Evolutionary conservation across 164 flowering plant genomes (phyloP).

Genomic region (Saururus chinensis): DNA sequence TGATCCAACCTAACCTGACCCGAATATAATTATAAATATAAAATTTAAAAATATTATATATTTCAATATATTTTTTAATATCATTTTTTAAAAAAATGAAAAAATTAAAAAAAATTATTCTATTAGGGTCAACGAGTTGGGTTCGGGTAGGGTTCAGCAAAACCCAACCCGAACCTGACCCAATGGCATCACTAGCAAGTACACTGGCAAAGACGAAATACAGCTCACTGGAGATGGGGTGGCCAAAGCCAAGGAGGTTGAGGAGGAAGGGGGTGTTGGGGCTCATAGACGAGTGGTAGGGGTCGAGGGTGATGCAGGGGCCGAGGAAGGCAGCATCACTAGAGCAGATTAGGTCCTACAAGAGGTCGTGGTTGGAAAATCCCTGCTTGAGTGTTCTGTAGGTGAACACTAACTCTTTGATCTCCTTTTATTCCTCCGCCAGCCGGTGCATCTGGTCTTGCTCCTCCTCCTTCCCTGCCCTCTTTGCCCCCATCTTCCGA

Average conservation of each 20-base stretch:
- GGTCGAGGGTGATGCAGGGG: conserved; percentile 23
- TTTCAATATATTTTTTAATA: too few species aligned
- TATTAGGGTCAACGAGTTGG: too few species aligned
- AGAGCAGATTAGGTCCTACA: conserved; percentile 38
- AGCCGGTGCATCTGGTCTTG: too few species aligned
- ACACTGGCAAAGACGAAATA: conserved; percentile 52
- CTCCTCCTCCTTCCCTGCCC: too few species aligned
- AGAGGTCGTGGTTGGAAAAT: conserved; percentile 63
- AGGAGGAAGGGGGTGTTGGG: conserved; percentile 73
- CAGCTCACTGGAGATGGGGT: conserved; percentile 56
- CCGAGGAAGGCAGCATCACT: conserved; percentile 61
- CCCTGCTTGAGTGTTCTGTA: conserved; percentile 83
- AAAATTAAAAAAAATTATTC: too few species aligned
- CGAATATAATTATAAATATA: too few species aligned
- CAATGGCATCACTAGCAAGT: too few species aligned
- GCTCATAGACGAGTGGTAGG: conserved; percentile 76
- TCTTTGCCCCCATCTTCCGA: not conserved
- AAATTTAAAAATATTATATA: too few species aligned
- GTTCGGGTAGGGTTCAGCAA: too few species aligned
- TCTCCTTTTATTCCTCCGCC: not conserved
- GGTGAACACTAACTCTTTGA: conserved; percentile 40
- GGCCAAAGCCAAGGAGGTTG: conserved; percentile 51
- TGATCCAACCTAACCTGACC: too few species aligned
- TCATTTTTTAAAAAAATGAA: too few species aligned
- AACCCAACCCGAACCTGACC: too few species aligned